Evolutionary conservation across 1,139 yeast species (phyloP), one percentile per base, ranked within the genome.

Genomic region (Yamadazyma mexicana): DNA sequence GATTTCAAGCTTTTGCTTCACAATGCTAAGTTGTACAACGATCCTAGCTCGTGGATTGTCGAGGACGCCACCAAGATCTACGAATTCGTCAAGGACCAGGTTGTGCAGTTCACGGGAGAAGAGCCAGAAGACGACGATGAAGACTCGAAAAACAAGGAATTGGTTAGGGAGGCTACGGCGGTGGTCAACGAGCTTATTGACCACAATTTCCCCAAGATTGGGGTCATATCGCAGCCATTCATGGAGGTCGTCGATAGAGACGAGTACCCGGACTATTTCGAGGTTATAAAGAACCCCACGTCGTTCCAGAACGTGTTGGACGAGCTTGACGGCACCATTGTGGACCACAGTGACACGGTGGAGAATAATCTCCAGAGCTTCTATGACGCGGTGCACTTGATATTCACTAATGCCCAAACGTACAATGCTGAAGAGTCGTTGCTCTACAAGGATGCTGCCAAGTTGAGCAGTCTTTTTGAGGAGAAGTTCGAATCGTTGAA

Each of bases 1-100:
- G 88, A 83, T 60, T 78, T 83, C 54, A 66, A 74, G 48, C 57
- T 76, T 42, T 63, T 84, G 60, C 61, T 74, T 16, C 75, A 76
- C 37, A 84, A 84, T 58, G 87, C 91, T 17, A 58, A 63, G 26
- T 64, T 73, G 7, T 84, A 79, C 58, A 84, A 84, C 53, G 84
- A 79, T 46, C 70, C 79, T 1, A 77, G 71, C 15, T 78, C 85
- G 40, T 68, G 79, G 61, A 81, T 84, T 40, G 89, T 83, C 1
- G 60, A 63, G 23, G 81, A 81, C 54, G 79, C 87, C 3, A 58
- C 56, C 3, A 55, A 58, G 32, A 62, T 79, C 24, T 54, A 57
- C 35, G 64, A 63, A 3, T 69, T 68, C 54, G 84, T 77, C 3
- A 55, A 61, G 17, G 69, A 69, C 14, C 73, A 70, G 47, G 64